Evolutionary conservation across 495 filamentous ascomycete genomes (phyloP), one percentile per base, ranked within the genome.

Genomic region (Amphirosellinia nigrospora): DNA sequence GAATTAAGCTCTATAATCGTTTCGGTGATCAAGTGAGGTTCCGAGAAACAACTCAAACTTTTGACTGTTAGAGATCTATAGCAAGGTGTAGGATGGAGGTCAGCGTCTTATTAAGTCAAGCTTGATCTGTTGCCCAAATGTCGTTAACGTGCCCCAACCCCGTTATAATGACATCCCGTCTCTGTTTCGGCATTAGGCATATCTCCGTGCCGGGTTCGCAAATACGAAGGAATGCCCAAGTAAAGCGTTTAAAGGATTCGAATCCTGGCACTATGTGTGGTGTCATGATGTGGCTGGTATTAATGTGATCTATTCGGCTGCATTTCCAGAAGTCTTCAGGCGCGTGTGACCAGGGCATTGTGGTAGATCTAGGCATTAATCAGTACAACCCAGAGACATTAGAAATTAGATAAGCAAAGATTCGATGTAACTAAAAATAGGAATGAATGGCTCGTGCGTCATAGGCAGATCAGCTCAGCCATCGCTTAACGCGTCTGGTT

Each of bases 331-430:
- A n/a, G n/a, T n/a, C n/a, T n/a, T n/a, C n/a, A n/a, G n/a, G n/a
- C n/a, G n/a, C n/a, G n/a, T n/a, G n/a, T n/a, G n/a, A n/a, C n/a
- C n/a, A n/a, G n/a, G n/a, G n/a, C n/a, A n/a, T n/a, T n/a, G n/a
- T n/a, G n/a, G n/a, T n/a, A n/a, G n/a, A n/a, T n/a, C n/a, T n/a
- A n/a, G n/a, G n/a, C n/a, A n/a, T n/a, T n/a, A n/a, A n/a, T n/a
- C n/a, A n/a, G n/a, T n/a, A n/a, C n/a, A n/a, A n/a, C n/a, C n/a
- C 4, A 77, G 76, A 2, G 75, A 79, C 48, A 10, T 78, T 10
- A 52, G 76, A 59, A 80, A 77, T 64, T 71, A 71, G 0, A 75
- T 83, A 8, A 78, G 79, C 4, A 71, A 74, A 38, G 75, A 82
- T 50, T 66, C 64, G 7, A 23, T 68, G 30, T 83, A 69, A 53